These are phyloP conservation scores for Exophiala sp. DNA, from an alignment of 2,329 filamentous ascomycete genomes.

Conservation along the genomic window DNA sequence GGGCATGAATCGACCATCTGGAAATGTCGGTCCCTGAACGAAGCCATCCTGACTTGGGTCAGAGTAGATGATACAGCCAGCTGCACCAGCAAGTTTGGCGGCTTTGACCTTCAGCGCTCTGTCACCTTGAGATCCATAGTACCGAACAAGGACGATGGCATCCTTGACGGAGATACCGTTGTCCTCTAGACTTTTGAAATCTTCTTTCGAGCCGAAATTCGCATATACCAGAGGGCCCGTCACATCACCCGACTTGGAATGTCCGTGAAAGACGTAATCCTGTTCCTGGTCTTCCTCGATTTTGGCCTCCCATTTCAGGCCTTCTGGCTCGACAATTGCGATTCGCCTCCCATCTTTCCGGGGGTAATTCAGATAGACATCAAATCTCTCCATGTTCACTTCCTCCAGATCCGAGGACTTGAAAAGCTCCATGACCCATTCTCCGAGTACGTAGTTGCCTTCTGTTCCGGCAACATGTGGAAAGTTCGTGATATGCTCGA, in stretches of 20 bases:
- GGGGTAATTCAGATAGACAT: conserved; percentile 92
- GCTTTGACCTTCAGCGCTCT: conserved; percentile 81
- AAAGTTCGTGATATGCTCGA: conserved; percentile 75
- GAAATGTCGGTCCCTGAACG: conserved; percentile 66
- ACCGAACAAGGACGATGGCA: conserved; percentile 78
- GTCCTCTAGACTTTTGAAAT: conserved; percentile 71
- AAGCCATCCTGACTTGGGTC: conserved; percentile 86
- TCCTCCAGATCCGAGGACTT: conserved; percentile 68
- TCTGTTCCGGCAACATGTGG: conserved; percentile 93
- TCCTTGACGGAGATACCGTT: conserved; percentile 71
- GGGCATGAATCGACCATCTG: conserved; percentile 75
- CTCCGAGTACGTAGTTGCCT: conserved; percentile 80
- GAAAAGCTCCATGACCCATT: conserved; percentile 80
- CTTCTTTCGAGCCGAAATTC: conserved; percentile 82
- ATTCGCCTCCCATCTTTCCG: conserved; percentile 71
- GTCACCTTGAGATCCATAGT: conserved; percentile 71
- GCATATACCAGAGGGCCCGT: conserved; percentile 84
- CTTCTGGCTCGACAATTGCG: conserved; percentile 70
- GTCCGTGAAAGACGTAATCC: conserved; percentile 79
- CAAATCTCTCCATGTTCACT: conserved; percentile 72
- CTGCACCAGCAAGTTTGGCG: conserved; percentile 80
- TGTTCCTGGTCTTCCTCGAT: conserved; percentile 78
- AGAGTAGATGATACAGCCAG: conserved; percentile 86
- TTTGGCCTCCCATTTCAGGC: conserved; percentile 70
- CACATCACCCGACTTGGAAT: conserved; percentile 82